Conservation (phyloP, 1,284 basidiomycete genomes). For the Sporisorium scitamineum region DNA sequence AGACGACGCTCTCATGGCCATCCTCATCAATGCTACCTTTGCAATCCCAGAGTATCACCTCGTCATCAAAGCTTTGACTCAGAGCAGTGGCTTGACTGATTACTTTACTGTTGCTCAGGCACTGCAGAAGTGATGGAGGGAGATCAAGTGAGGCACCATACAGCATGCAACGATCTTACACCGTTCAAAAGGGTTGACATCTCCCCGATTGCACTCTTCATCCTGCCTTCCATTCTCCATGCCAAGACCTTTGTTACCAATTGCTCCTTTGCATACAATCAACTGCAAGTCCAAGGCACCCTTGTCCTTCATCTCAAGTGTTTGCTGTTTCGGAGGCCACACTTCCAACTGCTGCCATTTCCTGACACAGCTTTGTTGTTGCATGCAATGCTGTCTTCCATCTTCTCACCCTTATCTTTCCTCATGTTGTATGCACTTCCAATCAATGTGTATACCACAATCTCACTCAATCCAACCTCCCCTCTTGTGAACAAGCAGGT, state of each 20-base stretch:
- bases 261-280: background rate
- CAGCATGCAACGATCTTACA: background rate
- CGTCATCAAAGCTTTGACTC: slow-evolving; percentile 19
- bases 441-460: too few relatives aligned
- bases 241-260: background rate
- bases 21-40: slow-evolving; percentile 30
- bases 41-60: slow-evolving; percentile 22
- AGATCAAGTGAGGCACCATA: slow-evolving; percentile 9
- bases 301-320: background rate
- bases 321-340: background rate
- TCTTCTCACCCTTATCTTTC: background rate
- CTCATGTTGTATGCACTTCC: too few relatives aligned
- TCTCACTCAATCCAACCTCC: too few relatives aligned
- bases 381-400: background rate
- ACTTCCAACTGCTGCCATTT: background rate
- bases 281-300: too few relatives aligned
- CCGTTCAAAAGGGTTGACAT: too few relatives aligned
- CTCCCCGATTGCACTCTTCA: too few relatives aligned
- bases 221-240: background rate
- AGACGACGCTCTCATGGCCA: slow-evolving; percentile 27
- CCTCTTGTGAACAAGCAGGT: too few relatives aligned
- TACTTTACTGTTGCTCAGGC: slow-evolving; percentile 26
- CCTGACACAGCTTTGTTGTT: background rate
- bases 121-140: slow-evolving; percentile 18
- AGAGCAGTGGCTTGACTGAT: slow-evolving; percentile 10